These are phyloP conservation scores for Umbelopsis sp. DNA, from an alignment of 192 early-diverging fungal genomes.

Conservation along the genomic window DNA sequence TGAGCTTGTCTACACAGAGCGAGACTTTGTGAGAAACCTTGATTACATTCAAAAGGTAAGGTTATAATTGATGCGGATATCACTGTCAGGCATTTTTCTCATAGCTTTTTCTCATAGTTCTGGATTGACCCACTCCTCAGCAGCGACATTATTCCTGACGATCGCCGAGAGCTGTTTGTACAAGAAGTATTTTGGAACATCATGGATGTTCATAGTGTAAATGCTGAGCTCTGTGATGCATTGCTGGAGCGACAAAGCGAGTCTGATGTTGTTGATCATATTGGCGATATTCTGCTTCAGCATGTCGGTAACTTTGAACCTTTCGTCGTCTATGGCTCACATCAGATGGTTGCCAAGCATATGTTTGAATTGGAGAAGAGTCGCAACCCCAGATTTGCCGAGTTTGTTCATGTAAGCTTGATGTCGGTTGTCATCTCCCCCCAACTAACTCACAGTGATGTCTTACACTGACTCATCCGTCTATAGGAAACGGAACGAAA, in stretches of 20 bases:
- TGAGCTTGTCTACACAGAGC: slow-evolving; percentile 89
- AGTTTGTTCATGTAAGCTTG: slow-evolving; percentile 70
- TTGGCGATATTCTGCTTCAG: slow-evolving; percentile 85
- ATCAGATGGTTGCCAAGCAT: slow-evolving; percentile 82
- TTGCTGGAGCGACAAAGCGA: slow-evolving; percentile 66
- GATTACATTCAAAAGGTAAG: slow-evolving; percentile 72
- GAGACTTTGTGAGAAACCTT: slow-evolving; percentile 88
- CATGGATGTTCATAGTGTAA: slow-evolving; percentile 61
- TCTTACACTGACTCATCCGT: neutral
- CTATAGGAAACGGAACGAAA: slow-evolving; percentile 65
- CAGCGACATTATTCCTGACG: slow-evolving; percentile 65
- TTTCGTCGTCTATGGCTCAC: slow-evolving; percentile 85
- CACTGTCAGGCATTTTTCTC: too few species aligned
- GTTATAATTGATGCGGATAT: neutral
- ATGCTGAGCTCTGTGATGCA: slow-evolving; percentile 59
- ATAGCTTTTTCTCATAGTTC: slow-evolving; percentile 32
- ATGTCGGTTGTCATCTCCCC: neutral
- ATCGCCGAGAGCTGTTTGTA: slow-evolving; percentile 73
- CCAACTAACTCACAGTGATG: neutral
- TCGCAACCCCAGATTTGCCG: slow-evolving; percentile 63
- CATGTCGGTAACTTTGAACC: slow-evolving; percentile 73
- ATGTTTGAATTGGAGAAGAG: slow-evolving; percentile 81
- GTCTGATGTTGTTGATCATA: slow-evolving; percentile 66
- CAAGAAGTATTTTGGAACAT: slow-evolving; percentile 81
- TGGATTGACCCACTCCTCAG: slow-evolving; percentile 70